Evolutionary conservation across 352 stramenopile genomes (phyloP).

Genomic region (Phytophthora quininea): DNA sequence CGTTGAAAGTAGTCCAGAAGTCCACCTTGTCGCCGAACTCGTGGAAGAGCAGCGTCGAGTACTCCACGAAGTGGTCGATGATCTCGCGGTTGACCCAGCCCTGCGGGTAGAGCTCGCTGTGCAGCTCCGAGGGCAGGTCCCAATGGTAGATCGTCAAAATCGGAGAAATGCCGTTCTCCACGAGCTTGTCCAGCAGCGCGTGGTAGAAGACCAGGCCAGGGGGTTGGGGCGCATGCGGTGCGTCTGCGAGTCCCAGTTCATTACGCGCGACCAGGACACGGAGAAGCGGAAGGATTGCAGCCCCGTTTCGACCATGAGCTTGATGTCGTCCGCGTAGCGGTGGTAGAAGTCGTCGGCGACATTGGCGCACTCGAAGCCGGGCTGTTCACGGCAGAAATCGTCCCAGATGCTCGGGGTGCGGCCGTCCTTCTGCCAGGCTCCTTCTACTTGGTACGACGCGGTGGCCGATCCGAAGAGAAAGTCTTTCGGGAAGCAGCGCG

Average conservation of each 20-base stretch:
- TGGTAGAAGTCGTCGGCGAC: slow-evolving; percentile 93
- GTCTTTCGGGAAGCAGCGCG: slow-evolving; percentile 39
- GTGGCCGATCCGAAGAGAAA: slow-evolving; percentile 88
- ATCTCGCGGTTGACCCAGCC: slow-evolving; percentile 32
- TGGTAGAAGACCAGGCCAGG: slow-evolving; percentile 85
- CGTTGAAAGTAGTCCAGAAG: slow-evolving; percentile 95
- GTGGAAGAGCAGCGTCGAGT: slow-evolving; percentile 90
- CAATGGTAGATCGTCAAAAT: slow-evolving; percentile 31
- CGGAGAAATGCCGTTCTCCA: slow-evolving; percentile 17
- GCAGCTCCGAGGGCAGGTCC: slow-evolving; percentile 28
- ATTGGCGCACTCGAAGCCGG: slow-evolving; percentile 79
- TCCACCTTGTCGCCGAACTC: slow-evolving; percentile 91
- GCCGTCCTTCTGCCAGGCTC: slow-evolving; percentile 70
- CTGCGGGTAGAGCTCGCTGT: slow-evolving; percentile 39
- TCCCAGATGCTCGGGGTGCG: slow-evolving; percentile 92
- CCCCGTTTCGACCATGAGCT: slow-evolving; percentile 89
- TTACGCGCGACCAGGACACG: slow-evolving; percentile 90
- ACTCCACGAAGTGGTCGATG: slow-evolving; percentile 81
- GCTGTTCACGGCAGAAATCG: slow-evolving; percentile 72
- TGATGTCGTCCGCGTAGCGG: slow-evolving; percentile 88
- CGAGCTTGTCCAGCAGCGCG: slow-evolving; percentile 24
- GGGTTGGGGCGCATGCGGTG: slow-evolving; percentile 67
- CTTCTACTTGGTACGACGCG: slow-evolving; percentile 92
- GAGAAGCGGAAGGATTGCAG: slow-evolving; percentile 90
- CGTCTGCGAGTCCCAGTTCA: slow-evolving; percentile 66